Conservation (phyloP, 768 basidiomycete genomes). For the Serendipita indica region DNA sequence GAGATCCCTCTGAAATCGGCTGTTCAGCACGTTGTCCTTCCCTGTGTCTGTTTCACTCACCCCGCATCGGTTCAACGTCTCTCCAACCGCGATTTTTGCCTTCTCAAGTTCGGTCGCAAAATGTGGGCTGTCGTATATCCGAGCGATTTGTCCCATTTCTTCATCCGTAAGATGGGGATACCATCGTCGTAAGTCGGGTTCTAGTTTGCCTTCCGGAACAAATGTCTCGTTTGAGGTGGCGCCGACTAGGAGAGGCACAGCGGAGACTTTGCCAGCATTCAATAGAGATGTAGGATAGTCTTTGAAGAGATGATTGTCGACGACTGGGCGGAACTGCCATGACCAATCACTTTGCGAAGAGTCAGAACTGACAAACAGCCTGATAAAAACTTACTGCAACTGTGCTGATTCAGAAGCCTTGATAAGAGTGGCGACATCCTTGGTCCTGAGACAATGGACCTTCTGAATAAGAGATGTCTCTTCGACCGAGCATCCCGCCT, state of each 20-base stretch:
- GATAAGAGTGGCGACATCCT: not conserved
- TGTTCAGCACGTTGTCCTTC: not conserved
- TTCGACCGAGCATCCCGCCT: constrained; percentile 35
- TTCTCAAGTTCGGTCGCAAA: not conserved
- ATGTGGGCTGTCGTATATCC: not conserved
- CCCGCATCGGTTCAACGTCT: constrained; percentile 36
- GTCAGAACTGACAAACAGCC: not conserved
- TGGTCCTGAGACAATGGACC: constrained; percentile 29
- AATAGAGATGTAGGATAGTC: constrained; percentile 37
- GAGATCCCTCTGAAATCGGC: not conserved
- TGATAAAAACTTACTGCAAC: constrained; percentile 11
- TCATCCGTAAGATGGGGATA: constrained; percentile 34
- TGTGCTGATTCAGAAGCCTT: constrained; percentile 5
- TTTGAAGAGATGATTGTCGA: constrained; percentile 38
- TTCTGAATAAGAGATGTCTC: constrained; percentile 19
- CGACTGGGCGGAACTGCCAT: constrained; percentile 36
- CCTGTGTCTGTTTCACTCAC: constrained; percentile 24
- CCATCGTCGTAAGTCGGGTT: constrained; percentile 25
- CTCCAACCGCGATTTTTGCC: constrained; percentile 23
- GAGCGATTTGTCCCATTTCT: not conserved
- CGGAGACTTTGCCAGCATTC: constrained; percentile 30
- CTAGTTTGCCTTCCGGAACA: constrained; percentile 27
- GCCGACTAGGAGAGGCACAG: constrained; percentile 44
- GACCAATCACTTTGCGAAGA: constrained; percentile 27
- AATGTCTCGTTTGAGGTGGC: constrained; percentile 48